phyloP scores from a whole-genome alignment of 768 basidiomycete species.

The Lactifluus subvellereus region DNA sequence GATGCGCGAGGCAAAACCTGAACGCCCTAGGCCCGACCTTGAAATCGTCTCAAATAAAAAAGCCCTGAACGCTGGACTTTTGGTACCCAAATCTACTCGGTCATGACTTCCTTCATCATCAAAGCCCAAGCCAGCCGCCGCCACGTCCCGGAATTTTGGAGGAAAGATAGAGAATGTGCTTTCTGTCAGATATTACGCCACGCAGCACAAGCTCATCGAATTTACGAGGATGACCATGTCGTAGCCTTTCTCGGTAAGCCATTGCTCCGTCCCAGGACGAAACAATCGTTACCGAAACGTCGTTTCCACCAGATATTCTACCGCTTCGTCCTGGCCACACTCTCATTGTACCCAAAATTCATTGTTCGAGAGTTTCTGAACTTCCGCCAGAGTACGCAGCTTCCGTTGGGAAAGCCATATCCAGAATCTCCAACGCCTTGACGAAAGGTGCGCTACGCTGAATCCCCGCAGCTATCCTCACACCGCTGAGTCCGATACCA shows the following conservation, averaged over 20 bases:
- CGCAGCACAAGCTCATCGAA: constrained; percentile 41
- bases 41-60: neutral
- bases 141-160: constrained; percentile 44
- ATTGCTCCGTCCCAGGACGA: neutral
- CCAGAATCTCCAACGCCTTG: constrained; percentile 57
- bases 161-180: constrained; percentile 43
- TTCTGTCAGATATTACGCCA: constrained; percentile 62
- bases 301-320: constrained; percentile 52
- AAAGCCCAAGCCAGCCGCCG: constrained; percentile 53
- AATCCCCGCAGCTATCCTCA: neutral
- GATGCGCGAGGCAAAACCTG: neutral
- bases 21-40: neutral
- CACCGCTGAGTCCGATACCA: constrained; percentile 25
- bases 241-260: constrained; percentile 57
- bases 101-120: constrained; percentile 73
- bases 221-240: constrained; percentile 59
- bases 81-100: neutral
- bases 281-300: neutral
- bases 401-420: constrained; percentile 52
- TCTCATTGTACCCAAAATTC: constrained; percentile 63
- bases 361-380: constrained; percentile 58
- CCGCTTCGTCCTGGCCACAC: constrained; percentile 63
- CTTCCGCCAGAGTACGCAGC: constrained; percentile 55
- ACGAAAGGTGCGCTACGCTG: constrained; percentile 44
- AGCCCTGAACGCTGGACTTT: neutral